Base-by-base conservation (phyloP, 495 filamentous ascomycete species). In the Lasiosphaeris hirsuta region DNA sequence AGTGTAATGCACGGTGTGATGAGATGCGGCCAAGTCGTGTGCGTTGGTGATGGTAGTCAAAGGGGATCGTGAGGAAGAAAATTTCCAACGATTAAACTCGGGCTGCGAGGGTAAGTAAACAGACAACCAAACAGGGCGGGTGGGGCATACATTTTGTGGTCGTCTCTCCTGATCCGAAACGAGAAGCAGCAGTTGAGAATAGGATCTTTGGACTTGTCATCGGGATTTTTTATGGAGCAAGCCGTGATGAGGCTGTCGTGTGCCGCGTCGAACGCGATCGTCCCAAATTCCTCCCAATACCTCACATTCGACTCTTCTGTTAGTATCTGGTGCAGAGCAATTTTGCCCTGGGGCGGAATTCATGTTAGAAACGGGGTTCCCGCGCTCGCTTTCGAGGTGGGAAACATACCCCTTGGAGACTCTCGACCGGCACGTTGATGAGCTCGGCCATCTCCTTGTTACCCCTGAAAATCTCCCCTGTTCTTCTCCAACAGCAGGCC, bases 381-480 rank as follows among this genome's bases (percentile, higher is more conserved):
- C 45, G 35, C 9, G 8, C 5, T 38, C 35, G 14, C 5, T 33
- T 2, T 5, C 23, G 23, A 30, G 23, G 19, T 10, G 14, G 43
- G 37, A 33, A 18, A 80, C 90, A 74, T 78, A 96, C 93, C 73
- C 96, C 95, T 78, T 92, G 80, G 59, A 99, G 75, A 58, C 82
- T 85, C 64, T 96, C 92, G 63, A 97, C 90, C 1, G 91, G 90
- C 54, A 97, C 90, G 63, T 90, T 86, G 54, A 99, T 94, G 42
- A 99, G 80, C 70, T 97, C 90, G 19, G 94, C 95, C 92, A 99
- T 97, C 70, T 97, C 94, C 63, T 93, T 96, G 69, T 99, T 99
- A 2, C 93, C 94, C 57, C 95, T 84, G 69, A 96, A 97, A 44
- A 99, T 97, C 72, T 97, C 94, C 13, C 94, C 94, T 0, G 94